These are phyloP conservation scores for Hymenotorrendiella dingleyae DNA, from an alignment of 2,329 filamentous ascomycete genomes.

Conservation along the genomic window DNA sequence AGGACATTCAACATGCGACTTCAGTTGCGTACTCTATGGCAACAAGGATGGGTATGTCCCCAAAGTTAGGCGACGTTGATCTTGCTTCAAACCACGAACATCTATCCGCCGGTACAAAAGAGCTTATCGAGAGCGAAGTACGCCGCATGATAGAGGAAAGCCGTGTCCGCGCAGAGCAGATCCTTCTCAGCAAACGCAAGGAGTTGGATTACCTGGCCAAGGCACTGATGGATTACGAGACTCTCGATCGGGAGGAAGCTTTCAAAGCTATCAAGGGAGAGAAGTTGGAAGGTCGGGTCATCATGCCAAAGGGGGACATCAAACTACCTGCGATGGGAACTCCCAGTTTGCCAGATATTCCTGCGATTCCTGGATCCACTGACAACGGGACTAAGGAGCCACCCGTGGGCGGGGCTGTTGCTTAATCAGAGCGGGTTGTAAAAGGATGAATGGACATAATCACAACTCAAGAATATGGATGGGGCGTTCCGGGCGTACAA, in stretches of 20 bases:
- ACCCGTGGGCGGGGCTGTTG: constrained; percentile 24
- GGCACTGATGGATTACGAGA: constrained; percentile 91
- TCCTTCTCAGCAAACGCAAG: constrained; percentile 69
- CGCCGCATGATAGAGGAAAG: constrained; percentile 78
- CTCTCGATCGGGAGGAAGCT: constrained; percentile 81
- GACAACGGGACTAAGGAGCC: constrained; percentile 19
- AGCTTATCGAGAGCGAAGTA: constrained; percentile 83
- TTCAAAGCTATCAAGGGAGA: constrained; percentile 85
- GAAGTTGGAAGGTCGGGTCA: constrained; percentile 65
- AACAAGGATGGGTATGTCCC: constrained; percentile 83
- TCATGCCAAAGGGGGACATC: constrained; percentile 54
- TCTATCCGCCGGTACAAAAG: constrained; percentile 80
- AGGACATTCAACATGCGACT: constrained; percentile 83
- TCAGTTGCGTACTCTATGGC: constrained; percentile 81
- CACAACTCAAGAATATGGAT: not conserved
- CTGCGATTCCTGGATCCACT: constrained; percentile 21
- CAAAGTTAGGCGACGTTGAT: constrained; percentile 82
- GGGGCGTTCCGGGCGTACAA: no score
- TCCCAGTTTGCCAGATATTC: constrained; percentile 19
- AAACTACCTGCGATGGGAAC: constrained; percentile 51
- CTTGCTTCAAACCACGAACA: constrained; percentile 73
- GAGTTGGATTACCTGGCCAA: constrained; percentile 85
- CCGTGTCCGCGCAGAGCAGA: constrained; percentile 62
- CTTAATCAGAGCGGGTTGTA: constrained; percentile 6
- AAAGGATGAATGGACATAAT: not conserved